These are phyloP conservation scores for Talaromyces piceae DNA, from an alignment of 2,329 filamentous ascomycete species.

Conservation along the genomic window DNA sequence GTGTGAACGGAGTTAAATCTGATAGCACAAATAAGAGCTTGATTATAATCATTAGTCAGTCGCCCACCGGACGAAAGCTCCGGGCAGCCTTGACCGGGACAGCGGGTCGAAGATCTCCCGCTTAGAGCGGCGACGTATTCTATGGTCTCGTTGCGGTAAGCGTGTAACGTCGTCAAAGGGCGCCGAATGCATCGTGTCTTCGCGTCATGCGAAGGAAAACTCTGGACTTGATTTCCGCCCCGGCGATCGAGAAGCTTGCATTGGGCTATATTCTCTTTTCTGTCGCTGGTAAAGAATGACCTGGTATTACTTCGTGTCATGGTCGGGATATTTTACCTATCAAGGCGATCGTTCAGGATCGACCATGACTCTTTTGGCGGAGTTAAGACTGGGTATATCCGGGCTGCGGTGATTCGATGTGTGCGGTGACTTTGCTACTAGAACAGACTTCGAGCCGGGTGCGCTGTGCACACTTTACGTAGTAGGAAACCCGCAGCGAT, in stretches of 20 bases:
- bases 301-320: no score
- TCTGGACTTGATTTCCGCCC: conserved; percentile 4
- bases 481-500: not conserved
- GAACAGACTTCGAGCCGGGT: no score
- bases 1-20: no score
- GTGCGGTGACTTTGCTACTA: no score
- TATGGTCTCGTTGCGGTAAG: not conserved
- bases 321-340: no score
- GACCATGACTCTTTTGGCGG: not conserved
- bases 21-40: not conserved
- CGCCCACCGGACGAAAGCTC: not conserved
- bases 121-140: conserved; percentile 8
- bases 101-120: conserved; percentile 8
- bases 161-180: not conserved
- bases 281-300: no score
- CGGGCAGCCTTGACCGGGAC: not conserved
- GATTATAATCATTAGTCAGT: not conserved
- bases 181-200: not conserved
- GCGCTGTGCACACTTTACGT: no score
- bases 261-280: not conserved
- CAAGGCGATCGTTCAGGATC: not conserved
- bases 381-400: not conserved
- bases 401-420: not conserved
- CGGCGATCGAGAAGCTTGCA: not conserved
- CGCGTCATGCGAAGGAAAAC: not conserved